Base-by-base conservation (phyloP, 305 asterid species). In the Rubia tinctorum region DNA sequence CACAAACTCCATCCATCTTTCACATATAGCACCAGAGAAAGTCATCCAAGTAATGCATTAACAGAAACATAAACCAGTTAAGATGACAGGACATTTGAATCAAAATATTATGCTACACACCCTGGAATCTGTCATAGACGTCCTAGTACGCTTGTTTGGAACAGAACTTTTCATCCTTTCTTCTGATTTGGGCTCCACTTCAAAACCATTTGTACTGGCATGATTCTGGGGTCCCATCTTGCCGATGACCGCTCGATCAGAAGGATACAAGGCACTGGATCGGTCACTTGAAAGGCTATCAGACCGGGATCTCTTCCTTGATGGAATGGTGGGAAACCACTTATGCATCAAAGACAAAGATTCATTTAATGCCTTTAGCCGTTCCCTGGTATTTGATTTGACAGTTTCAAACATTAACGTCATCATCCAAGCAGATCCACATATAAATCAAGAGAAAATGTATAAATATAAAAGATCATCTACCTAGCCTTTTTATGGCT, bases 121-220 rank as follows among this genome's bases (percentile, higher is more conserved):
- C 91, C 90, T 84, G 71, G 84, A 78, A 80, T 87, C 97, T 66
- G 79, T 83, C 93, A 90, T 80, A 77, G 97, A 90, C 64, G 97
- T 93, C 82, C 97, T 92, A 76, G 99, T 84, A 34, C 99, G 99
- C 86, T 91, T 94, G 87, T 78, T 90, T 78, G 95, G 97, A 71
- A 85, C 81, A 75, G 83, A 76, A 85, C 70, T 79, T 82, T 91
- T 89, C 37, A 77, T 78, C 87, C 91, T 85, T 65, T 86, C 97
- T 80, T 89, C 96, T 42, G 84, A 73, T 78, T 89, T 94, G 76
- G 89, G 89, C 80, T 91, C 96, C 82, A 82, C 76, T 68, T 91
- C 96, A 82, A 81, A 86, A 75, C 96, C 84, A 88, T 83, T 85
- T 39, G 82, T 71, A 81, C 76, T 79, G 49, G 85, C 81, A 78